phyloP scores from a whole-genome alignment of 257 asterid genomes.

The Gentiana dahurica region DNA sequence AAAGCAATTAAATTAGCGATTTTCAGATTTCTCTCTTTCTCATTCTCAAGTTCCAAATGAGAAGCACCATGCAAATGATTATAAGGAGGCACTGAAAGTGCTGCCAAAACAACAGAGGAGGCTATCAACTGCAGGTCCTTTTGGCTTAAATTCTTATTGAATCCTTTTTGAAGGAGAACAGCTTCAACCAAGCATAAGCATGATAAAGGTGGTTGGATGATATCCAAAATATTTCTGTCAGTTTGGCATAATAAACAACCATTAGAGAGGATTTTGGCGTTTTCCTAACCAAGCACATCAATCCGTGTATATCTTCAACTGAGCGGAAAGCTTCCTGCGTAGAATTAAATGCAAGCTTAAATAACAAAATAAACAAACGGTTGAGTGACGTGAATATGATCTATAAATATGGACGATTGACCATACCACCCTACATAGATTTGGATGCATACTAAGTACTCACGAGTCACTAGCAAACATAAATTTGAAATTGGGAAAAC shows the following conservation, averaged over 20 bases:
- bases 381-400: no score
- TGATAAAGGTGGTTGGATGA: constrained; percentile 29
- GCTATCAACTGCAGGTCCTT: constrained; percentile 35
- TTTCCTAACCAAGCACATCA: constrained; percentile 31
- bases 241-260: constrained; percentile 30
- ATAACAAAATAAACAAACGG: neutral
- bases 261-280: constrained; percentile 26
- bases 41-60: constrained; percentile 27
- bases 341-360: neutral
- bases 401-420: no score
- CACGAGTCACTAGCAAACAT: neutral
- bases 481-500: neutral
- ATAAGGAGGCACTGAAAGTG: constrained; percentile 30
- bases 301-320: constrained; percentile 31
- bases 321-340: constrained; percentile 36
- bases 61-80: constrained; percentile 12
- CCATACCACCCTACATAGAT: neutral
- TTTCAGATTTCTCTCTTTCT: constrained; percentile 20
- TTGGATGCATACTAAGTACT: no score
- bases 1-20: constrained; percentile 28
- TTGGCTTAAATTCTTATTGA: constrained; percentile 28
- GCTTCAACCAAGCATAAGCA: constrained; percentile 37
- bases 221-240: constrained; percentile 31
- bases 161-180: constrained; percentile 33
- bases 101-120: constrained; percentile 37